Conservation (phyloP, 2,329 filamentous ascomycete genomes). For the Venturia pyrina region DNA sequence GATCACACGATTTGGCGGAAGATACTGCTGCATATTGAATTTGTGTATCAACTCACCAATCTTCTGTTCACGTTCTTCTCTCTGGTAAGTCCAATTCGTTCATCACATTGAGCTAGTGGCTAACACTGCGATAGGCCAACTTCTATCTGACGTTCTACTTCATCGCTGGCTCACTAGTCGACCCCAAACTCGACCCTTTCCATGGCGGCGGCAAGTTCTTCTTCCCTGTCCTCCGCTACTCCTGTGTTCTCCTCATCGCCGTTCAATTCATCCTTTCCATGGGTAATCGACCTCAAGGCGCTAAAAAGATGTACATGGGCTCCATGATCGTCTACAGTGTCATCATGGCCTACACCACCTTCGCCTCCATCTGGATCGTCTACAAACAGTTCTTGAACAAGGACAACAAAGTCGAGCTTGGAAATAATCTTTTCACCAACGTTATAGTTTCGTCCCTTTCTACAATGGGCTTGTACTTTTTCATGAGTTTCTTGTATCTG, state of each 20-base stretch:
- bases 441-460: conserved; percentile 82
- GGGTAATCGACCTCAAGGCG: conserved; percentile 90
- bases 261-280: conserved; percentile 95
- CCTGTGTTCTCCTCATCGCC: conserved; percentile 76
- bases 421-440: conserved; percentile 89
- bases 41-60: conserved; percentile 87
- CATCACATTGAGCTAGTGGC: conserved; percentile 12
- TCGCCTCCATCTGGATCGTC: conserved; percentile 82
- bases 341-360: conserved; percentile 94
- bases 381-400: conserved; percentile 60
- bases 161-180: conserved; percentile 79
- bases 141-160: conserved; percentile 99
- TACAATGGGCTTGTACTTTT: conserved; percentile 86
- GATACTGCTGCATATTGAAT: conserved; percentile 85
- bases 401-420: conserved; percentile 46
- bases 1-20: conserved; percentile 88
- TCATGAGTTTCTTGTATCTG: conserved; percentile 93
- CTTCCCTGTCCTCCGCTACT: conserved; percentile 78
- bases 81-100: conserved; percentile 37
- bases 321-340: conserved; percentile 84
- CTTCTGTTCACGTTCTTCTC: conserved; percentile 97
- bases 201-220: conserved; percentile 75
- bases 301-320: conserved; percentile 77
- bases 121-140: conserved; percentile 40
- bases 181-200: conserved; percentile 76